A percentile compares a stretch with the other conserved stretches of the same genome.
Conservation (phyloP, 2,329 filamentous ascomycete species). For the Fusarium sororula region DNA sequence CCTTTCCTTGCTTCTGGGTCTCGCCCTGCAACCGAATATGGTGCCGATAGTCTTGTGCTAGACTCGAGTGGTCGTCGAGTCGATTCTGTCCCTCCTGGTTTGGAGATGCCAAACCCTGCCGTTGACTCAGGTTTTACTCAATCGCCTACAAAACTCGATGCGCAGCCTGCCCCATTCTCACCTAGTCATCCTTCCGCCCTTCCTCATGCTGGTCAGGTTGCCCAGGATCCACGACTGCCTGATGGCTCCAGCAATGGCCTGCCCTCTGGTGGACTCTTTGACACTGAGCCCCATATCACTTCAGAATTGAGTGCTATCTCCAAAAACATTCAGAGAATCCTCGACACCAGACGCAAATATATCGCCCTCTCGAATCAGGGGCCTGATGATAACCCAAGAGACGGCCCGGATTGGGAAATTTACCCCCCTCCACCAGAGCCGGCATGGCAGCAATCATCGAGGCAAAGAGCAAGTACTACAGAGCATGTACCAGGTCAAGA, state of each 20-base stretch:
- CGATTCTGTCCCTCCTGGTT: slow-evolving; percentile 43
- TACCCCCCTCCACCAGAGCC: slow-evolving; percentile 93
- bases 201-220: slow-evolving; percentile 8
- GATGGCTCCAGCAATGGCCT: slow-evolving; percentile 36
- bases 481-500: slow-evolving; percentile 35
- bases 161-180: slow-evolving; percentile 10
- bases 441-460: slow-evolving; percentile 69
- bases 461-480: slow-evolving; percentile 7
- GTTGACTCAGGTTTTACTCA: slow-evolving; percentile 24
- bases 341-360: slow-evolving; percentile 89
- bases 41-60: slow-evolving; percentile 48
- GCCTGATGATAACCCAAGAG: slow-evolving; percentile 85
- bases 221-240: slow-evolving; percentile 17
- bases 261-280: slow-evolving; percentile 63
- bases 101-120: slow-evolving; percentile 48
- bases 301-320: slow-evolving; percentile 88
- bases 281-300: slow-evolving; percentile 81
- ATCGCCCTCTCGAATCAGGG: slow-evolving; percentile 85
- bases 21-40: slow-evolving; percentile 49
- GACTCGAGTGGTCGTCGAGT: slow-evolving; percentile 41
- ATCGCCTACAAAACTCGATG: slow-evolving; percentile 17
- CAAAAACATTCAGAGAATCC: slow-evolving; percentile 86
- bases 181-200: slow-evolving; percentile 7
- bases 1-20: slow-evolving; percentile 54
- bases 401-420: slow-evolving; percentile 83